Percentiles rank a stretch among this genome's conserved stretches.
Evolutionary conservation across 371 early-diverging fungal genomes (phyloP).

Genomic region (Mortierella sp.): DNA sequence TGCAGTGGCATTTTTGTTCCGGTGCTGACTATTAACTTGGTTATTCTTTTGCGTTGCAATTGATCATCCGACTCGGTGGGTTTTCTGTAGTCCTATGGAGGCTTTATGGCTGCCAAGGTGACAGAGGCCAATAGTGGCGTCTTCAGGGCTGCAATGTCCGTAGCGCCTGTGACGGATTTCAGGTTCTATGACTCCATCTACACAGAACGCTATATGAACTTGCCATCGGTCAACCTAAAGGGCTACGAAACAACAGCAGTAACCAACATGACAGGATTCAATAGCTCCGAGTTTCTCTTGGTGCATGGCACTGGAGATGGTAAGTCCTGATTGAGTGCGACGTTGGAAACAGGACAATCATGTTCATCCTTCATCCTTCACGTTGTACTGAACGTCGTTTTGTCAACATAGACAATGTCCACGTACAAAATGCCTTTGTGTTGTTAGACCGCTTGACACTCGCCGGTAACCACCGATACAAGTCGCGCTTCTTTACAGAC

Average conservation of each 20-base stretch:
- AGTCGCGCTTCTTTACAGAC: slow-evolving; percentile 88
- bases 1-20: neutral
- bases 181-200: slow-evolving; percentile 87
- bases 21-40: neutral
- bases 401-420: slow-evolving; percentile 70
- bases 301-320: slow-evolving; percentile 96
- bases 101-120: slow-evolving; percentile 87
- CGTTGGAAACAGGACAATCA: no score
- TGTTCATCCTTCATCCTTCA: no score
- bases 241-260: slow-evolving; percentile 89
- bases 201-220: slow-evolving; percentile 97
- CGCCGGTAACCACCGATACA: slow-evolving; percentile 78
- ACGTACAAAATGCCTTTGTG: slow-evolving; percentile 87
- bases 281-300: slow-evolving; percentile 78
- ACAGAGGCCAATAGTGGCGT: slow-evolving; percentile 87
- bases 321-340: slow-evolving; percentile 37
- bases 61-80: neutral
- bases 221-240: slow-evolving; percentile 77
- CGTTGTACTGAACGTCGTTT: no score
- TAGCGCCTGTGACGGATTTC: slow-evolving; percentile 96
- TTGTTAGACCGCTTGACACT: slow-evolving; percentile 84
- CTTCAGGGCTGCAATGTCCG: slow-evolving; percentile 89
- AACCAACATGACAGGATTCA: slow-evolving; percentile 84
- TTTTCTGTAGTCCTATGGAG: slow-evolving; percentile 85
- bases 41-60: neutral